phyloP scores from a whole-genome alignment of 208 protist species.

The Sergeia podlipaevii region DNA sequence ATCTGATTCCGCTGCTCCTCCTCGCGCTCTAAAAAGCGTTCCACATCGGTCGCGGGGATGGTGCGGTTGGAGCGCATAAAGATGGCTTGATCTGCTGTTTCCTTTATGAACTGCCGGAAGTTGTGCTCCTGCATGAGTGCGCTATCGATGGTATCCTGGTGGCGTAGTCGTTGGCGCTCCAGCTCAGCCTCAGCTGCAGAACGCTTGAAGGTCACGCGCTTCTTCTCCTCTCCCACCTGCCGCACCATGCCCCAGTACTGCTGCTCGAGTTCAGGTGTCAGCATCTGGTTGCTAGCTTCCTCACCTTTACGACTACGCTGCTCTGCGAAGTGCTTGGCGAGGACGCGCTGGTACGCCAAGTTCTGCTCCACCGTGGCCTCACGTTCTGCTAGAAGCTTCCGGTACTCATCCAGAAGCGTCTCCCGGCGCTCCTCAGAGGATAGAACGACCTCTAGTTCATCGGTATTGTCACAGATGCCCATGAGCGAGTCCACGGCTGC shows the following conservation, averaged over 20 bases:
- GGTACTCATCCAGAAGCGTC: conserved; percentile 53
- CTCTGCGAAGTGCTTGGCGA: conserved; percentile 72
- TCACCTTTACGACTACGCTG: conserved; percentile 76
- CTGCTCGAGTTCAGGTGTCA: conserved; percentile 61
- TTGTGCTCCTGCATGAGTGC: conserved; percentile 55
- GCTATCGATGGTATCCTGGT: conserved; percentile 65
- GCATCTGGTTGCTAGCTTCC: conserved; percentile 32
- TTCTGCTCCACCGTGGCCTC: conserved; percentile 56
- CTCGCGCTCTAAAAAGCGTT: conserved; percentile 75
- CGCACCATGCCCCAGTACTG: conserved; percentile 76
- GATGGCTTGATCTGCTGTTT: conserved; percentile 33
- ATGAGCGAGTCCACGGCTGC: conserved; percentile 4
- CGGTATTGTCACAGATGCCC: conserved; percentile 10
- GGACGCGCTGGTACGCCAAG: conserved; percentile 55
- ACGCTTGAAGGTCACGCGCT: conserved; percentile 26
- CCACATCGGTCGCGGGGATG: conserved; percentile 65
- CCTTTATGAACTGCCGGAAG: conserved; percentile 71
- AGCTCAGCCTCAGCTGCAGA: conserved; percentile 42
- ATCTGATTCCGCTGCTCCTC: conserved; percentile 69
- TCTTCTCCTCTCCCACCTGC: conserved; percentile 57
- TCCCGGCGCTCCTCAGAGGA: conserved; percentile 30
- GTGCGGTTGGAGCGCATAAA: conserved; percentile 77
- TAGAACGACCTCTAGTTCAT: conserved; percentile 3
- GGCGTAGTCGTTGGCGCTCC: conserved; percentile 31
- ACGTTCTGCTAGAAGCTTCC: conserved; percentile 49